These are phyloP conservation scores for Sporopachydermia quercuum DNA, from an alignment of 805 yeast genomes.

Conservation along the genomic window DNA sequence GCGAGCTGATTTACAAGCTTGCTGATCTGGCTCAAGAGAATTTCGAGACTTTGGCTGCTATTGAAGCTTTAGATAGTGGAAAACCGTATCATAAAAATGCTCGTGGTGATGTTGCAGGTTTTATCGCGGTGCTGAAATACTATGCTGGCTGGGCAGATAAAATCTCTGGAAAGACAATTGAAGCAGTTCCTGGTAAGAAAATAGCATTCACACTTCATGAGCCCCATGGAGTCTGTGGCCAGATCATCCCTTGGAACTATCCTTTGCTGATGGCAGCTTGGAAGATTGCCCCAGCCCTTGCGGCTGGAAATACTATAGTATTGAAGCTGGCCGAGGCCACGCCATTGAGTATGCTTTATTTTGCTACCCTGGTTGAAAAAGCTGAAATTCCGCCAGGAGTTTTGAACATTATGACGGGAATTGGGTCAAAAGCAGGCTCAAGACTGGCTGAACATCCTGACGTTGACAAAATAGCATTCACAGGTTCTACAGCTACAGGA, in stretches of 20 bases:
- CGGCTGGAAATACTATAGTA: conserved; percentile 75
- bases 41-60: conserved; percentile 31
- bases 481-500: conserved; percentile 81
- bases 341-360: conserved; percentile 65
- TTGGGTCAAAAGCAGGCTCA: conserved; percentile 51
- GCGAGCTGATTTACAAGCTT: conserved; percentile 26
- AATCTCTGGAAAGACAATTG: conserved; percentile 16
- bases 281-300: conserved; percentile 77
- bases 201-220: conserved; percentile 41
- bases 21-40: conserved; percentile 37
- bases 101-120: conserved; percentile 31
- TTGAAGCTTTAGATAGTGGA: conserved; percentile 44
- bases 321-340: conserved; percentile 83
- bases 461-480: conserved; percentile 70
- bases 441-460: conserved; percentile 49
- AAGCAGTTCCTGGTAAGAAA: conserved; percentile 20
- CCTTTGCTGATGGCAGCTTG: conserved; percentile 80
- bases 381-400: conserved; percentile 81
- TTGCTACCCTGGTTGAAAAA: conserved; percentile 46
- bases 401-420: conserved; percentile 67
- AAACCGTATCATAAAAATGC: conserved; percentile 34
- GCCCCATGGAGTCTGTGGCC: conserved; percentile 82
- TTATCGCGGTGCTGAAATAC: conserved; percentile 31
- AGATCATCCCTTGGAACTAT: conserved; percentile 88
- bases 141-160: conserved; percentile 55